phyloP scores from a whole-genome alignment of 768 basidiomycete genomes.

The Clathrus columnatus region DNA sequence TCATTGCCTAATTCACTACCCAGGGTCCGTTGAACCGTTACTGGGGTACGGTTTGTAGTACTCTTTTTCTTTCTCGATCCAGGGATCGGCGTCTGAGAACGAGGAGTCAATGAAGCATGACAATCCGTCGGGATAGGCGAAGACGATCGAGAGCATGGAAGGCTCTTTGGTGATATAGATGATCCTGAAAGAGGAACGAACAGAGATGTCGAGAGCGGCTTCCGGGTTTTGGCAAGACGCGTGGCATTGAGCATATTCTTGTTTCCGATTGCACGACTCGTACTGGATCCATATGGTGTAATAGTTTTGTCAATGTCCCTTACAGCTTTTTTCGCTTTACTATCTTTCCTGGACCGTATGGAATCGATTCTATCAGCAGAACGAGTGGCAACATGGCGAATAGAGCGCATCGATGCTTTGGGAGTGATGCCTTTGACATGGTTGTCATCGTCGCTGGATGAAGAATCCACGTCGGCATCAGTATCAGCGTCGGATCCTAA shows the following conservation, averaged over 20 bases:
- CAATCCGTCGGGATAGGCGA: no score
- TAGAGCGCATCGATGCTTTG: slow-evolving; percentile 11
- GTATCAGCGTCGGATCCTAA: slow-evolving; percentile 24
- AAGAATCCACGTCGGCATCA: slow-evolving; percentile 21
- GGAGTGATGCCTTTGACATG: slow-evolving; percentile 30
- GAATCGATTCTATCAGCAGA: background rate
- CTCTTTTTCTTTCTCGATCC: no score
- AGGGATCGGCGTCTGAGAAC: background rate
- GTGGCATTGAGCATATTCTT: background rate
- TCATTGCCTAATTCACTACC: background rate
- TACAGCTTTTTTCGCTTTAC: background rate
- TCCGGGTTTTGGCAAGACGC: background rate
- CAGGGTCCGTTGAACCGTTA: background rate
- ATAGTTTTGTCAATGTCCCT: background rate
- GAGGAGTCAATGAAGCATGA: background rate
- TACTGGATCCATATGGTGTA: background rate
- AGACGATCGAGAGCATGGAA: no score
- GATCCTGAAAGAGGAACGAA: background rate
- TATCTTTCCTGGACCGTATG: background rate
- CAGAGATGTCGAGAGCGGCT: slow-evolving; percentile 1
- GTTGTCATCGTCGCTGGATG: slow-evolving; percentile 34
- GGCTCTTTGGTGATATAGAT: no score
- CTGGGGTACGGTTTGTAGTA: background rate
- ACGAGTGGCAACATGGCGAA: background rate
- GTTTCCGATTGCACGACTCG: slow-evolving; percentile 1